phyloP scores from a whole-genome alignment of 371 early-diverging fungal genomes.

The Gilbertella persicaria region DNA sequence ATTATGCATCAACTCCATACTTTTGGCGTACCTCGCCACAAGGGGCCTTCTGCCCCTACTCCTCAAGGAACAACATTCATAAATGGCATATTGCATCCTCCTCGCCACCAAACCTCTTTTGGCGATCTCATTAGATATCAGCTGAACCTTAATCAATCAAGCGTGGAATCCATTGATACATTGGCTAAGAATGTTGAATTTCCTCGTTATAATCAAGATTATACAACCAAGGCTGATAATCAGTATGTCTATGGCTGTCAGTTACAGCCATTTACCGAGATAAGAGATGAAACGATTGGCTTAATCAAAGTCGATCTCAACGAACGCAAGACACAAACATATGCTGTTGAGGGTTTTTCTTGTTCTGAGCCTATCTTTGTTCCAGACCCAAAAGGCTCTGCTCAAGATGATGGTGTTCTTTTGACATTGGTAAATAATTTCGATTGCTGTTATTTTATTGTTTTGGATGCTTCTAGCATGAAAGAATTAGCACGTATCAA shows the following conservation, averaged over 20 bases:
- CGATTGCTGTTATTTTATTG: slow-evolving; percentile 50
- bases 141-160: slow-evolving; percentile 17
- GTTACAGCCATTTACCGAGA: slow-evolving; percentile 25
- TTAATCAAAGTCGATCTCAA: slow-evolving; percentile 51
- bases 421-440: slow-evolving; percentile 47
- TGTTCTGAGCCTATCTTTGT: slow-evolving; percentile 73
- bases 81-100: slow-evolving; percentile 23
- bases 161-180: slow-evolving; percentile 18
- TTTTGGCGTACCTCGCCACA: slow-evolving; percentile 25
- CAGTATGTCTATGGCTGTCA: slow-evolving; percentile 52
- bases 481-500: slow-evolving; percentile 53
- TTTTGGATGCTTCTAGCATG: slow-evolving; percentile 57
- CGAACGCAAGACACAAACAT: slow-evolving; percentile 11
- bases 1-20: slow-evolving; percentile 35
- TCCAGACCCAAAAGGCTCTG: slow-evolving; percentile 37
- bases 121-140: slow-evolving; percentile 33
- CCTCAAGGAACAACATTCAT: neutral
- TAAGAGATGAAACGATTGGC: slow-evolving; percentile 29
- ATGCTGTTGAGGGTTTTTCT: slow-evolving; percentile 34
- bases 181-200: slow-evolving; percentile 52
- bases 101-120: slow-evolving; percentile 27
- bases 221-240: neutral
- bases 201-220: slow-evolving; percentile 30
- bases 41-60: slow-evolving; percentile 11
- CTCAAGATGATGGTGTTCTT: slow-evolving; percentile 68